Evolutionary conservation across 768 basidiomycete species (phyloP), one percentile per base, ranked within the genome.

Genomic region (Mycena venus): DNA sequence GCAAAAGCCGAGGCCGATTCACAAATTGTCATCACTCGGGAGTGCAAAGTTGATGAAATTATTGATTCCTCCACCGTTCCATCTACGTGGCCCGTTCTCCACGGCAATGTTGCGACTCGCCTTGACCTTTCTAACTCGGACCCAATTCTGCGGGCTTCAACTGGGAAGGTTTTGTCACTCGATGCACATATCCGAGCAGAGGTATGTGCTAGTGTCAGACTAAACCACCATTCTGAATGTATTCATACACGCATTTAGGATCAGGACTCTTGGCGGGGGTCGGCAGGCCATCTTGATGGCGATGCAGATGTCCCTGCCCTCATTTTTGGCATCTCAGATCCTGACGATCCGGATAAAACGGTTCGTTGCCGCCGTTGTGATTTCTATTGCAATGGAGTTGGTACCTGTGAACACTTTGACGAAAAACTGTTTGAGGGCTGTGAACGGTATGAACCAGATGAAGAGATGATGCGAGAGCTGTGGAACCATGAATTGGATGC

Each of bases 401-500:
- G 56, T 2, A 67, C 66, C 21, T 73, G 72, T 34, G 59, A 73
- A 51, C 49, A 49, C 15, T 34, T 68, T 23, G 72, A 68, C 15
- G 49, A 59, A 4, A 29, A 32, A 1, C 42, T 73, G 2, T 68
- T 73, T 19, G 60, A 49, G 5, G 66, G 38, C 4, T 68, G 66
- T 49, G 51, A 68, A 27, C 66, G 72, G 2, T 68, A 32, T 36
- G 72, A 73, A 47, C 29, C 23, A 3, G 72, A 73, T 32, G 19
- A 47, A 12, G 51, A 27, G n/a, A 34, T 32, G 17, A 68, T 58
- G 59, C 49, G 14, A 7, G 49, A 27, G 7, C 72, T 73, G 11
- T 73, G 64, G 65, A 59, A 68, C 3, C 73, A 69, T 14, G 67
- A 74, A 23, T 38, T 74, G 1, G 67, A 74, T 29, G 47, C 66